Base-by-base conservation (phyloP, 208 protist species). In the Tetramitus jugosus region DNA sequence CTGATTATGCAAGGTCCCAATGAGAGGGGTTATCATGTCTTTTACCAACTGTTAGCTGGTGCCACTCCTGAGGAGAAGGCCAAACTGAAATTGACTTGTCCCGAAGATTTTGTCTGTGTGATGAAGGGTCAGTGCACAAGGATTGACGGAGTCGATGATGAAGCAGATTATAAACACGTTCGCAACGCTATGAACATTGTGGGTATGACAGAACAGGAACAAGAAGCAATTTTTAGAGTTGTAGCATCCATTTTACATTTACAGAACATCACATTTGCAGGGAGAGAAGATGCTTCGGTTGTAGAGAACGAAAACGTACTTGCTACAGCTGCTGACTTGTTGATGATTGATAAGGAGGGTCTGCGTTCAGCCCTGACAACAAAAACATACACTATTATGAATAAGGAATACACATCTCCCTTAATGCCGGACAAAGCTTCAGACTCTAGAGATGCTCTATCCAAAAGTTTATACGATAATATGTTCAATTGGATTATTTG, bases 201-300 rank as follows among this genome's bases (percentile, higher is more conserved):
- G 56, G 91, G 89, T 17, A 85, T 96, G 60, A 40, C 31, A 14
- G 46, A 52, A 20, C 79, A 77, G 20, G 82, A 87, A 33, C 80
- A 91, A 71, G 82, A 85, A 23, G 83, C 84, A 74, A 92, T 96
- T n/a, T 95, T 96, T 80, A 83, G 83, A 29, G 83, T 96, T 23
- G 82, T 97, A 29, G 87, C 91, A 0, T 86, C 84, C 29, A 91
- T 97, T 56, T 84, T 98, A 65, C 88, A 94, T 78, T 71, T 98
- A 26, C 87, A 94, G 81, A 94, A 97, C 79, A 77, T 97, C 1
- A 52, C 84, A 46, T 96, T 97, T 84, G 79, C 75, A 4, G 56
- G 68, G 0, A 90, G 91, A 79, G 83, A 91, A 1, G 26, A 49
- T 35, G 45, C 31, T 23, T 35, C 43, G 14, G 40, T 20, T 40